Conservation (phyloP, 768 basidiomycete genomes). For the Tephrocybe sp. region DNA sequence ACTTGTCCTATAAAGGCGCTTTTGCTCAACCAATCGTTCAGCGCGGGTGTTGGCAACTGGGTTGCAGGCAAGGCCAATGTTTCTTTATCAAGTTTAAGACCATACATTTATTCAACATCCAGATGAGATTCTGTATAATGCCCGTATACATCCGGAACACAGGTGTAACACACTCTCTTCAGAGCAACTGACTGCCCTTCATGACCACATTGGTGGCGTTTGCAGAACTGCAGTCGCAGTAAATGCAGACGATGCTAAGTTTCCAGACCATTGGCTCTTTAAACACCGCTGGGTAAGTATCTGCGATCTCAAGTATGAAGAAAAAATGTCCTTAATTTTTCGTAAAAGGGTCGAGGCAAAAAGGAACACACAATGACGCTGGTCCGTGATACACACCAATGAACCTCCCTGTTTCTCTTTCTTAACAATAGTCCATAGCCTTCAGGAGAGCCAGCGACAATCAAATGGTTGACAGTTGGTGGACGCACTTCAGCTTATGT, state of each 20-base stretch:
- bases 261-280: constrained; percentile 68
- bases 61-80: constrained; percentile 53
- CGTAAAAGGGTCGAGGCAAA: constrained; percentile 58
- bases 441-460: constrained; percentile 65
- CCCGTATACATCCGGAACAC: constrained; percentile 70
- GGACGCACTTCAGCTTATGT: constrained; percentile 78
- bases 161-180: constrained; percentile 53
- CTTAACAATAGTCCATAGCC: constrained; percentile 39
- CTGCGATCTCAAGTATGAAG: not conserved
- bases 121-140: constrained; percentile 77
- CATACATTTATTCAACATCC: constrained; percentile 6
- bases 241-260: constrained; percentile 66
- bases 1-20: constrained; percentile 70
- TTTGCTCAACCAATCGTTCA: constrained; percentile 78
- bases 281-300: constrained; percentile 61
- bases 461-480: constrained; percentile 73
- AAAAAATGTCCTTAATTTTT: constrained; percentile 12
- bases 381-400: constrained; percentile 27
- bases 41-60: constrained; percentile 82
- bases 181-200: constrained; percentile 46
- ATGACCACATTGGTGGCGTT: constrained; percentile 51
- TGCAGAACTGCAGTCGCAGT: constrained; percentile 61
- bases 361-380: constrained; percentile 42
- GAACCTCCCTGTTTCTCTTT: not conserved
- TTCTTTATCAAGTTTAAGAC: not conserved